A percentile compares a stretch with the other conserved stretches of the same genome.
These are phyloP conservation scores for Flaveria trinervia DNA, from an alignment of 129 eudicot genomes.

Conservation along the genomic window DNA sequence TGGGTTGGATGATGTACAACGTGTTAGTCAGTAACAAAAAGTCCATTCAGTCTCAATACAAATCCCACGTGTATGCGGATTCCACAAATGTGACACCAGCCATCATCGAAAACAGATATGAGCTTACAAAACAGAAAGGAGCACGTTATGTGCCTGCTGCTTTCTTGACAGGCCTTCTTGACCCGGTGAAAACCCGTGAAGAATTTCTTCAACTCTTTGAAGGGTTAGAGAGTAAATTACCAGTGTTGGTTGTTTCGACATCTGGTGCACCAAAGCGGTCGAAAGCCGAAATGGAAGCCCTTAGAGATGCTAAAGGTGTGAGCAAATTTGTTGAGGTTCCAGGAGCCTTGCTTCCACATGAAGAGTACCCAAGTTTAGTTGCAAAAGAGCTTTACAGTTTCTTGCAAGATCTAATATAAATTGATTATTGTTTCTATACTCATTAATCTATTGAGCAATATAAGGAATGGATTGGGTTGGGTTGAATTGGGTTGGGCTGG, in stretches of 20 bases:
- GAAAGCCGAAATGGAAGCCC: conserved; percentile 95
- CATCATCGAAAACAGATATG: conserved; percentile 78
- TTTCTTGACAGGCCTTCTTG: conserved; percentile 85
- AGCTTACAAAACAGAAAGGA: conserved; percentile 70
- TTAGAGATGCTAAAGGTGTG: conserved; percentile 86
- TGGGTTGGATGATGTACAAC: conserved; percentile 99
- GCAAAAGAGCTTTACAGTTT: conserved; percentile 74
- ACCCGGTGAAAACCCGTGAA: conserved; percentile 81
- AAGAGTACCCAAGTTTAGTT: conserved; percentile 77
- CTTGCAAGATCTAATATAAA: conserved; percentile 47
- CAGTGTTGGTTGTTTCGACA: conserved; percentile 71
- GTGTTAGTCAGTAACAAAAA: conserved; percentile 87
- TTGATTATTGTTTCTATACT: not conserved
- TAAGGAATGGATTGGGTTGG: not conserved
- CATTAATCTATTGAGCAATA: not conserved
- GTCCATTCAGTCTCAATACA: conserved; percentile 78
- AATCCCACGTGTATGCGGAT: conserved; percentile 83
- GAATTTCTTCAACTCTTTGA: conserved; percentile 70
- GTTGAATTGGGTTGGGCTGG: not conserved
- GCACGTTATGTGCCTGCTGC: conserved; percentile 98
- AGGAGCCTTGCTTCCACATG: conserved; percentile 94
- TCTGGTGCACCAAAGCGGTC: conserved; percentile 86
- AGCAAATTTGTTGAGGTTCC: conserved; percentile 81
- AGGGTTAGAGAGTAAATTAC: conserved; percentile 58
- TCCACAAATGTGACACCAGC: conserved; percentile 73